A percentile compares a stretch with the other conserved stretches of the same genome.
Evolutionary conservation across 2,329 filamentous ascomycete genomes (phyloP).

Genomic region (Aspergillus pseudoterreus): DNA sequence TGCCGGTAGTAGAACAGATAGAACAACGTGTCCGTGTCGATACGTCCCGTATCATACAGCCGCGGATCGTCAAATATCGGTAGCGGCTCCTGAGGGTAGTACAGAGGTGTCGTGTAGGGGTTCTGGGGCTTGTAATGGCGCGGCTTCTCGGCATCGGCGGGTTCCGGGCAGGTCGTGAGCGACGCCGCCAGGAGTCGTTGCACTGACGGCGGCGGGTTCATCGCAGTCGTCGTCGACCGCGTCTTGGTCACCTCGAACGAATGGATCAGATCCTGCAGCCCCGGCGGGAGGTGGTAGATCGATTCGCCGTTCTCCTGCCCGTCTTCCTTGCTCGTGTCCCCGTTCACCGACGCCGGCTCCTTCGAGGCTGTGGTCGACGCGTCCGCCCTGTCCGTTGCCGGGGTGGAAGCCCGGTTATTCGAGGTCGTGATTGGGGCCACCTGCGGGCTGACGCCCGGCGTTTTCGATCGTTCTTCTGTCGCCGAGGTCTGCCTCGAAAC

Average conservation of each 20-base stretch:
- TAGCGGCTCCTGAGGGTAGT: slow-evolving; percentile 91
- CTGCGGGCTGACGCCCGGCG: slow-evolving; percentile 48
- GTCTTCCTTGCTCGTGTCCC: slow-evolving; percentile 47
- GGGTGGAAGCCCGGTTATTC: slow-evolving; percentile 44
- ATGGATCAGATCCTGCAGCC: slow-evolving; percentile 83
- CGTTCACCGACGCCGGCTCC: slow-evolving; percentile 42
- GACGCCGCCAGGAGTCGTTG: slow-evolving; percentile 73
- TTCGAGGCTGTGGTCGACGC: slow-evolving; percentile 32
- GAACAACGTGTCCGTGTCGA: slow-evolving; percentile 94
- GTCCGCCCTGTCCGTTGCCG: slow-evolving; percentile 47
- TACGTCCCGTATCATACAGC: slow-evolving; percentile 69
- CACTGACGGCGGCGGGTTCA: slow-evolving; percentile 61
- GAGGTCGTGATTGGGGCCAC: slow-evolving; percentile 39
- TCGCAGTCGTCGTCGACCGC: slow-evolving; percentile 43
- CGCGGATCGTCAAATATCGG: slow-evolving; percentile 86
- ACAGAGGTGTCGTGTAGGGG: slow-evolving; percentile 71
- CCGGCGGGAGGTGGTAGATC: slow-evolving; percentile 87
- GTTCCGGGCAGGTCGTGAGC: slow-evolving; percentile 68
- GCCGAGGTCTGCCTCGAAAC: slow-evolving; percentile 33
- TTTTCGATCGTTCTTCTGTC: slow-evolving; percentile 50
- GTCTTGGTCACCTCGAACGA: slow-evolving; percentile 83
- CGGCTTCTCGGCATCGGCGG: slow-evolving; percentile 75
- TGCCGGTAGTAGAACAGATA: slow-evolving; percentile 99
- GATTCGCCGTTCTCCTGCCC: slow-evolving; percentile 65
- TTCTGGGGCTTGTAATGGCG: slow-evolving; percentile 80